Base-by-base conservation (phyloP, 768 basidiomycete species). In the Tulasnella sp. region DNA sequence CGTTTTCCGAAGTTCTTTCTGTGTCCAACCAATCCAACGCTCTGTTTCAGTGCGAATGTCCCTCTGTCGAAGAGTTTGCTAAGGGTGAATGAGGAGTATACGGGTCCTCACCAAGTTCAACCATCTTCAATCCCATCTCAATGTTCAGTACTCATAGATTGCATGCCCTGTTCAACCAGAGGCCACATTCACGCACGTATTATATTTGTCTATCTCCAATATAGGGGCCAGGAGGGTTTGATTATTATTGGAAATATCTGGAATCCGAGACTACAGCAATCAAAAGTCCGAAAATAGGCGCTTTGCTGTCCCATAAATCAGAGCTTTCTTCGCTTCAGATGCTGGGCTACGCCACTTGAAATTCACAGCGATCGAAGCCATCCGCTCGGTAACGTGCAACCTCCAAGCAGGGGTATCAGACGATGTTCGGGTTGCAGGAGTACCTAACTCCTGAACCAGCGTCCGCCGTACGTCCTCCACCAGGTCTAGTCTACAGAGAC, bases 31-130 rank as follows among this genome's bases (percentile, higher is more conserved):
- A 58, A 16, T 44, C 75, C 39, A 7, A 52, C 62, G 19, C 83
- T 82, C 71, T 80, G 75, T 74, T 18, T 18, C 82, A 95, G 94
- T 96, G 94, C 82, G 92, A 94, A 83, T 96, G 94, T 82, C 93
- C 93, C 27, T 89, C 94, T 2, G 94, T 96, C 68, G 94, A 95
- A 85, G 94, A 96, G 83, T 84, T 91, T 62, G 90, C 79, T 34
- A 62, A 74, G 34, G 42, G 44, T 27, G 34, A 79, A 44, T 79
- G 71, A 68, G 36, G 34, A 40, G 42, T 71, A n/a, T 79, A 36
- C 42, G 38, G 34, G 46, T 72, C 76, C 1, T 68, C 44, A 24
- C 24, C 9, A 39, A 42, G 44, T 80, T 76, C 68, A 34, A 80
- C 68, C 62, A 34, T 19, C 31, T 44, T 27, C 78, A 56, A 19